Evolutionary conservation across 139 green algal species (phyloP).

Genomic region (Tetradesmus lagerheimii): DNA sequence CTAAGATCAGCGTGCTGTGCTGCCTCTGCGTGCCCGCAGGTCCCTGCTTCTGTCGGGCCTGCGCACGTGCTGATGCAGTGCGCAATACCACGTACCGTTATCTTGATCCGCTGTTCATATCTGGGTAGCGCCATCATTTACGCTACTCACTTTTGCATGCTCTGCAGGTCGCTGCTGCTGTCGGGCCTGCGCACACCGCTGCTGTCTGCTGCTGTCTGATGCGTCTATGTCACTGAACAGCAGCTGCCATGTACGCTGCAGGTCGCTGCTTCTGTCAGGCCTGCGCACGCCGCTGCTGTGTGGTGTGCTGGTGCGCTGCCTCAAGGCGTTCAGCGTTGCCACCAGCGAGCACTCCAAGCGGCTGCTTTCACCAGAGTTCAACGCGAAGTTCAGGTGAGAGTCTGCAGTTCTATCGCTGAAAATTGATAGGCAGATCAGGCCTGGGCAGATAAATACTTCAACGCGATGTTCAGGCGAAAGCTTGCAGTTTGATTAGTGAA

Average conservation of each 20-base stretch:
- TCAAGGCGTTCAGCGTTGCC: conserved; percentile 7
- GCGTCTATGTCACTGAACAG: too few species aligned
- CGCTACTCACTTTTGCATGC: neutral
- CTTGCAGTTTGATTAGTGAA: too few species aligned
- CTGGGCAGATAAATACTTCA: too few species aligned
- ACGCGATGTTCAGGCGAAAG: too few species aligned
- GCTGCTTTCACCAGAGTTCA: conserved; percentile 36
- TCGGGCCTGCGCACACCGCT: too few species aligned
- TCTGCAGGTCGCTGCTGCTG: neutral
- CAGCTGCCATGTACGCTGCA: neutral
- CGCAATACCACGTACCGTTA: too few species aligned
- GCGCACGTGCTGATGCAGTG: neutral
- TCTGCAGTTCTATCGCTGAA: too few species aligned
- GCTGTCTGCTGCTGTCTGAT: neutral
- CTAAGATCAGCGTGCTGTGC: too few species aligned
- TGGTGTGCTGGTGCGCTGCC: neutral
- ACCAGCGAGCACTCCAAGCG: conserved; percentile 31
- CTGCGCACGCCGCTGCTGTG: conserved; percentile 1
- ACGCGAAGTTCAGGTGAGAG: conserved; percentile 31
- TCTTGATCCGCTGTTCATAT: too few species aligned
- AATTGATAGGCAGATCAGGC: too few species aligned
- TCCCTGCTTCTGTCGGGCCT: conserved; percentile 10
- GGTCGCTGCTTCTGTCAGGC: conserved; percentile 5
- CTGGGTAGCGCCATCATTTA: neutral
- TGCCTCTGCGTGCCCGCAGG: neutral